Evolutionary conservation across 2,329 filamentous ascomycete species (phyloP).

Genomic region (Tolypocladium album): DNA sequence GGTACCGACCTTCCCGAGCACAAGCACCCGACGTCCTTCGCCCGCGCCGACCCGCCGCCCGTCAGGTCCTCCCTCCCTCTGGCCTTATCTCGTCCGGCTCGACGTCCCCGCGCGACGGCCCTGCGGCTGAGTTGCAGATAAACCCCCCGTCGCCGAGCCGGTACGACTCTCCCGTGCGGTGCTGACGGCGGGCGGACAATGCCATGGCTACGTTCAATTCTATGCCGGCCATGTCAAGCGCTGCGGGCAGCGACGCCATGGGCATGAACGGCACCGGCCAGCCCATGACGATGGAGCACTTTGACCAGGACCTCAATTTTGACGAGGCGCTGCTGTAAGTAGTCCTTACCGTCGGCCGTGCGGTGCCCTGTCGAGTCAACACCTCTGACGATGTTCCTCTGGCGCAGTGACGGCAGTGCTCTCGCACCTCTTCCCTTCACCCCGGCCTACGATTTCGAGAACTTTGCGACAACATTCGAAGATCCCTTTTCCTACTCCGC

Average conservation of each 20-base stretch:
- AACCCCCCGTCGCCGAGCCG: slow-evolving; percentile 2
- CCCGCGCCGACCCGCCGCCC: background rate
- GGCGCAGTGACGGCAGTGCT: slow-evolving; percentile 19
- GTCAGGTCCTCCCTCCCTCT: background rate
- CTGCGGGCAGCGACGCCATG: slow-evolving; percentile 34
- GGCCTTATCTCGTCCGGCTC: background rate
- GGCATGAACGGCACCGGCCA: slow-evolving; percentile 29
- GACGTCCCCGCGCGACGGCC: background rate
- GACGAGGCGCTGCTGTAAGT: slow-evolving; percentile 47
- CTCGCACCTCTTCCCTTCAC: slow-evolving; percentile 39
- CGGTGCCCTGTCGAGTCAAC: background rate
- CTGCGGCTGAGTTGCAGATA: background rate
- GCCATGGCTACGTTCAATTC: slow-evolving; percentile 49
- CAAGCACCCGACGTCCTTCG: background rate
- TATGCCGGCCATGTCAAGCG: slow-evolving; percentile 38
- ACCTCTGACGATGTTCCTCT: background rate
- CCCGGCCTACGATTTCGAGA: slow-evolving; percentile 49
- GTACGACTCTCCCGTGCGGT: slow-evolving; percentile 9
- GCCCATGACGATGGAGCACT: slow-evolving; percentile 35
- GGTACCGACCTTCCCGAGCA: background rate
- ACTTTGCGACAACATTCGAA: slow-evolving; percentile 51
- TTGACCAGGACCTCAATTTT: slow-evolving; percentile 42
- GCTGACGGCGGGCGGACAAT: slow-evolving; percentile 26
- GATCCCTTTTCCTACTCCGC: slow-evolving; percentile 52
- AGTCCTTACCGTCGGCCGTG: background rate